Evolutionary conservation across 106 monocot genomes (phyloP), one percentile per base, ranked within the genome.

Genomic region (Ottelia alismoides): DNA sequence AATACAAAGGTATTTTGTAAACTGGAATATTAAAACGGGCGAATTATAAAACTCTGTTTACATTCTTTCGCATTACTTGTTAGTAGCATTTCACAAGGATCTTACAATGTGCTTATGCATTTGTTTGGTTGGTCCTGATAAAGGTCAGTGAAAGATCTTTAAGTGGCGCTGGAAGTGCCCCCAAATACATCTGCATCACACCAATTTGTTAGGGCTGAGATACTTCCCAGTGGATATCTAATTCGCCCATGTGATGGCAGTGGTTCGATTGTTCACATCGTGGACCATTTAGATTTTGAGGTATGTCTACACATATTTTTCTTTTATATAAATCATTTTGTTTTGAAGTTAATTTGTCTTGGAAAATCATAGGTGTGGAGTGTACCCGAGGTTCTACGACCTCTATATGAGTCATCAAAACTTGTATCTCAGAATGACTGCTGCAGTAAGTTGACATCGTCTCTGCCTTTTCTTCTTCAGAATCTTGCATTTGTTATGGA

Each of bases 111-210:
- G n/a, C n/a, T n/a, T n/a, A n/a, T n/a, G n/a, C n/a, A n/a, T n/a
- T n/a, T n/a, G n/a, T n/a, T n/a, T n/a, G n/a, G n/a, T n/a, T n/a
- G n/a, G n/a, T n/a, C n/a, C n/a, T n/a, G n/a, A 2, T 49, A 22
- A 67, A 86, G 86, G 81, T 86, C 16, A 81, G 86, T 67, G 82
- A 87, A 66, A 82, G 87, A 71, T 87, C 87, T 17, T 56, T 87
- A 30, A 82, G 72, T 72, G 74, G 82, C 57, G 62, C 78, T 68
- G 78, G 78, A 2, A 69, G 74, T 30, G 77, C 81, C 3, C n/a
- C 76, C 85, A 20, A 69, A 40, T 73, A 58, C 77, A n/a, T 31
- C 70, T 28, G 31, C 85, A 45, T 70, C 71, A 11, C 67, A 74
- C 31, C 70, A 86, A 32, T 81, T 81, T 69, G 81, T 81, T 45